Percentiles rank a stretch among this genome's conserved stretches.
phyloP scores from a whole-genome alignment of 1,139 yeast genomes.

The Saccharomyces hybrid region DNA sequence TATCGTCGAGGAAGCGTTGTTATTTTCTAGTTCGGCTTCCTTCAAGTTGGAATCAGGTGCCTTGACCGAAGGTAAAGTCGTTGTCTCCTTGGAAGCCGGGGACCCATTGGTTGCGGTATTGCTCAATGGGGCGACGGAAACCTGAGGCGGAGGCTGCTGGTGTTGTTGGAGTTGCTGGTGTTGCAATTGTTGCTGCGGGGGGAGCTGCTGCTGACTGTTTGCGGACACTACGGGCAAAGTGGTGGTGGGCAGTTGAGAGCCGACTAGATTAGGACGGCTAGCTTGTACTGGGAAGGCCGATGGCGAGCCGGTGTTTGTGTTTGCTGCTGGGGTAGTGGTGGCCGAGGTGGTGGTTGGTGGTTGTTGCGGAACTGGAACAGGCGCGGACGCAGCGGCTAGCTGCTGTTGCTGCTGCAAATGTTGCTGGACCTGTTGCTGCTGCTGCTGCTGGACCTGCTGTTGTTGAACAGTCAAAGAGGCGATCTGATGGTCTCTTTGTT shows the following conservation, averaged over 20 bases:
- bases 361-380: background rate
- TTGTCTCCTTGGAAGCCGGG: background rate
- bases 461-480: constrained; percentile 34
- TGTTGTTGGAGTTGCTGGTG: constrained; percentile 23
- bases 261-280: background rate
- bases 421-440: constrained; percentile 11
- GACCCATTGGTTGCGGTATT: constrained; percentile 24
- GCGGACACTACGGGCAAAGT: background rate
- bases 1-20: background rate
- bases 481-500: constrained; percentile 58
- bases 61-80: background rate
- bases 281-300: background rate
- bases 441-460: constrained; percentile 31
- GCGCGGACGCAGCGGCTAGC: background rate
- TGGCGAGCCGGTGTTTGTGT: background rate
- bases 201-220: constrained; percentile 1
- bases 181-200: constrained; percentile 23
- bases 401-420: constrained; percentile 13
- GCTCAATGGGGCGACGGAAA: constrained; percentile 12
- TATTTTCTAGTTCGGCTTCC: background rate
- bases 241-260: background rate
- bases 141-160: constrained; percentile 14
- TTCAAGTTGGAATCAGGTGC: background rate
- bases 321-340: background rate
- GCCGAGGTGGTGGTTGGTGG: background rate